Percentiles rank a stretch among this genome's conserved stretches.
Conservation (phyloP, 192 early-diverging fungal genomes). For the Cladochytrium replicatum region DNA sequence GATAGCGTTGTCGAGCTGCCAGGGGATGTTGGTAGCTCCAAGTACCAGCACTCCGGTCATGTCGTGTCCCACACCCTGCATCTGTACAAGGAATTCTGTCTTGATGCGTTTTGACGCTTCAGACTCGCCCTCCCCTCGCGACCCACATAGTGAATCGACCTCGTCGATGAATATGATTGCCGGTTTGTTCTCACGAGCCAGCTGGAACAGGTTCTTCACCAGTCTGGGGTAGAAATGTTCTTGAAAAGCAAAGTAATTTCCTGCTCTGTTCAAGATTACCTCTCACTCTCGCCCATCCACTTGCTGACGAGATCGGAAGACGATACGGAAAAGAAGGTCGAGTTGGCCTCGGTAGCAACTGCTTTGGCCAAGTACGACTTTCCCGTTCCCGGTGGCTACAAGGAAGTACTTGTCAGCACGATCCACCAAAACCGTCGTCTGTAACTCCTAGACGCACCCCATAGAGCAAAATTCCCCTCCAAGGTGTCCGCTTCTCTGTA, state of each 20-base stretch:
- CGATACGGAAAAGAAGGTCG: slow-evolving; percentile 51
- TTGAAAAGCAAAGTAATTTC: too few relatives aligned
- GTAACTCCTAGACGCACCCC: slow-evolving; percentile 46
- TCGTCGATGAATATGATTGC: slow-evolving; percentile 50
- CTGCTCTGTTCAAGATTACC: slow-evolving; percentile 19
- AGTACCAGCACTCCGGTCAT: slow-evolving; percentile 37
- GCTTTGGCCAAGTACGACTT: slow-evolving; percentile 37
- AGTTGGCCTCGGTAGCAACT: slow-evolving; percentile 48
- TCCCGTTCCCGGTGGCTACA: slow-evolving; percentile 7
- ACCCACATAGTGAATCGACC: slow-evolving; percentile 46
- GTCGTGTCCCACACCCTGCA: slow-evolving; percentile 42
- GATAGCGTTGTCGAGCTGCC: slow-evolving; percentile 51
- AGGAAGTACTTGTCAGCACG: neutral
- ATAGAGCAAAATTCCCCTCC: slow-evolving; percentile 47
- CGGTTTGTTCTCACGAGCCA: slow-evolving; percentile 45
- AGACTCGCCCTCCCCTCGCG: slow-evolving; percentile 37
- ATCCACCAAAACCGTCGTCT: slow-evolving; percentile 25
- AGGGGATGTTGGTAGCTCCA: slow-evolving; percentile 45
- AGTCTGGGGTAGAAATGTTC: slow-evolving; percentile 48
- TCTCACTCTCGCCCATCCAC: slow-evolving; percentile 28
- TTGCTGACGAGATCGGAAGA: slow-evolving; percentile 45
- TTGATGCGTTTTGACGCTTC: slow-evolving; percentile 50
- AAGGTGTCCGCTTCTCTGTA: slow-evolving; percentile 38
- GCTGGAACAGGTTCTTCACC: slow-evolving; percentile 42
- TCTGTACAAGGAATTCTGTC: slow-evolving; percentile 51